These are phyloP conservation scores for Hypsizygus ulmarius DNA, from an alignment of 1,284 basidiomycete genomes.

Conservation along the genomic window DNA sequence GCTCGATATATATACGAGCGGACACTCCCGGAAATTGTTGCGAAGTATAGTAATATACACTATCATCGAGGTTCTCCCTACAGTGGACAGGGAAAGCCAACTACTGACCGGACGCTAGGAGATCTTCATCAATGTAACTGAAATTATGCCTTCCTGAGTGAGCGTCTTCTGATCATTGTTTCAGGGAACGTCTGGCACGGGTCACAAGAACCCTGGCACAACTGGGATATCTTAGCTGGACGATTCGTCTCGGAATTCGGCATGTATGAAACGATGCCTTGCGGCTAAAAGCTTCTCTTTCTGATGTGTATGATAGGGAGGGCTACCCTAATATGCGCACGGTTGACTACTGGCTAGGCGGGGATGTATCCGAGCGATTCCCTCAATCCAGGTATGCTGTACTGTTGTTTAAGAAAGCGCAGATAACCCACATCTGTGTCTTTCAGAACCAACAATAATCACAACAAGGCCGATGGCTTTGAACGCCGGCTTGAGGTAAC, in stretches of 20 bases:
- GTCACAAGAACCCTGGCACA: conserved; percentile 82
- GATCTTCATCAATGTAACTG: conserved; percentile 81
- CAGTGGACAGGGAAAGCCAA: conserved; percentile 73
- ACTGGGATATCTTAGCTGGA: conserved; percentile 83
- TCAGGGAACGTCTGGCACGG: conserved; percentile 92
- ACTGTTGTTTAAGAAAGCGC: neutral
- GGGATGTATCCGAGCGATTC: conserved; percentile 67
- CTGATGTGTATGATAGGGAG: conserved; percentile 47
- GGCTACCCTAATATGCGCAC: conserved; percentile 84
- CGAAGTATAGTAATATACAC: conserved; percentile 59
- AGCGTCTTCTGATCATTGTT: conserved; percentile 1
- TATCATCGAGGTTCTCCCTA: conserved; percentile 88
- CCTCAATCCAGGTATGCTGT: conserved; percentile 76
- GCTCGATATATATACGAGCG: conserved; percentile 87
- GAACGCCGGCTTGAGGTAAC: conserved; percentile 81
- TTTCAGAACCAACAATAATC: conserved; percentile 65
- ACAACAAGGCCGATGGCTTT: conserved; percentile 89
- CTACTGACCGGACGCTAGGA: conserved; percentile 74
- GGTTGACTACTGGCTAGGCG: conserved; percentile 78
- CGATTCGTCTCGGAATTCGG: conserved; percentile 90
- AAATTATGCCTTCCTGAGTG: conserved; percentile 2
- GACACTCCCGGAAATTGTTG: conserved; percentile 71
- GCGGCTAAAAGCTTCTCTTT: neutral
- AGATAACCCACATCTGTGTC: neutral
- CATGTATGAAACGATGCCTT: conserved; percentile 51